phyloP scores from a whole-genome alignment of 129 eudicot genomes.

The Flaveria robusta region DNA sequence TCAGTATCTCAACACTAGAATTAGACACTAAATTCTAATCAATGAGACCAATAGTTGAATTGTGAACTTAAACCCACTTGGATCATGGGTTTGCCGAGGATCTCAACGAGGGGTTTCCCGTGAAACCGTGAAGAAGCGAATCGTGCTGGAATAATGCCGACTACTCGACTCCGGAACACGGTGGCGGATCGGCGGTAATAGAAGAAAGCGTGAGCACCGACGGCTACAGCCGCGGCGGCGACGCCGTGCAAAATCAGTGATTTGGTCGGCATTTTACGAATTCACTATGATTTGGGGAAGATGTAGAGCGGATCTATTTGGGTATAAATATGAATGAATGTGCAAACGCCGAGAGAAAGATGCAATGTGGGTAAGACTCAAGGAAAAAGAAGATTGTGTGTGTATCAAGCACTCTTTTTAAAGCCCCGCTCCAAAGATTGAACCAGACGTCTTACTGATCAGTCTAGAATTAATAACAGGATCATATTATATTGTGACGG shows the following conservation, averaged over 20 bases:
- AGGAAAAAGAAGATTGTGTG: no score
- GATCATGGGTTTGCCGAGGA: slow-evolving; percentile 97
- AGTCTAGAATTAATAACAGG: no score
- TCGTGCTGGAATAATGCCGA: slow-evolving; percentile 94
- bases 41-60: background rate
- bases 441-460: no score
- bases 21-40: background rate
- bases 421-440: no score
- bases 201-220: slow-evolving; percentile 69
- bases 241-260: slow-evolving; percentile 63
- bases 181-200: slow-evolving; percentile 51
- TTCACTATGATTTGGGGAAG: slow-evolving; percentile 23
- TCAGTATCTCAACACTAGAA: no score
- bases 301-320: slow-evolving; percentile 26
- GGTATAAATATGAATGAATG: no score
- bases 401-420: no score
- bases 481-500: no score
- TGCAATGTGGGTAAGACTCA: no score
- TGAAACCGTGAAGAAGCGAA: slow-evolving; percentile 83
- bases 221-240: slow-evolving; percentile 61
- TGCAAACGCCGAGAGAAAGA: no score
- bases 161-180: slow-evolving; percentile 69
- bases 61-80: slow-evolving; percentile 46
- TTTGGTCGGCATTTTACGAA: slow-evolving; percentile 37
- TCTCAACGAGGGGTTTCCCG: slow-evolving; percentile 87